These are phyloP conservation scores for Colletotrichum gloeosporioides DNA, from an alignment of 2,329 filamentous ascomycete species.

Conservation along the genomic window DNA sequence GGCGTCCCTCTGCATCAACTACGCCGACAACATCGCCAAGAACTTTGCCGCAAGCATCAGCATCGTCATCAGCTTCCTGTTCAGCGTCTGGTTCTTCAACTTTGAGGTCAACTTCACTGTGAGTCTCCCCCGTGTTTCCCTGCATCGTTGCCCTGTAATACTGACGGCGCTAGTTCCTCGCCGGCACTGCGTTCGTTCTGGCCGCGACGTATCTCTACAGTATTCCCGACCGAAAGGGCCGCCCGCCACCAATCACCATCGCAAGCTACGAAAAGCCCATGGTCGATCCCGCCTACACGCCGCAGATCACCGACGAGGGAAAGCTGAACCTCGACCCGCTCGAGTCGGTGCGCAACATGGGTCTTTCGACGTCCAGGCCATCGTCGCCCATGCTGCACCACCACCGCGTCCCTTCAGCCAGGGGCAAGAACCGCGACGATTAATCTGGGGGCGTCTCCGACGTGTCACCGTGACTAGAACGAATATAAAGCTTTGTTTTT, in stretches of 20 bases:
- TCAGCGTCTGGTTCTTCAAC: constrained; percentile 85
- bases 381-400: constrained; percentile 46
- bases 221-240: constrained; percentile 64
- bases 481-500: not conserved
- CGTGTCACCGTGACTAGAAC: not conserved
- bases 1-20: constrained; percentile 76
- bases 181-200: constrained; percentile 81
- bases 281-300: constrained; percentile 54
- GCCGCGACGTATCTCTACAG: constrained; percentile 87
- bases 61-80: constrained; percentile 85
- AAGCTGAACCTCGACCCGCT: constrained; percentile 45
- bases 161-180: constrained; percentile 67
- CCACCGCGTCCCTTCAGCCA: constrained; percentile 18
- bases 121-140: constrained; percentile 43
- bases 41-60: constrained; percentile 94
- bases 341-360: constrained; percentile 41
- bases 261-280: constrained; percentile 79
- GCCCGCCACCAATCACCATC: constrained; percentile 71
- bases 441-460: not conserved
- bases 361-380: constrained; percentile 51
- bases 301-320: constrained; percentile 34
- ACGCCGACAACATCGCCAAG: constrained; percentile 89
- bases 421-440: constrained; percentile 22
- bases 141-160: not conserved
- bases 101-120: constrained; percentile 76